These are phyloP conservation scores for Lithohypha guttulata DNA, from an alignment of 2,329 filamentous ascomycete genomes.

Conservation along the genomic window DNA sequence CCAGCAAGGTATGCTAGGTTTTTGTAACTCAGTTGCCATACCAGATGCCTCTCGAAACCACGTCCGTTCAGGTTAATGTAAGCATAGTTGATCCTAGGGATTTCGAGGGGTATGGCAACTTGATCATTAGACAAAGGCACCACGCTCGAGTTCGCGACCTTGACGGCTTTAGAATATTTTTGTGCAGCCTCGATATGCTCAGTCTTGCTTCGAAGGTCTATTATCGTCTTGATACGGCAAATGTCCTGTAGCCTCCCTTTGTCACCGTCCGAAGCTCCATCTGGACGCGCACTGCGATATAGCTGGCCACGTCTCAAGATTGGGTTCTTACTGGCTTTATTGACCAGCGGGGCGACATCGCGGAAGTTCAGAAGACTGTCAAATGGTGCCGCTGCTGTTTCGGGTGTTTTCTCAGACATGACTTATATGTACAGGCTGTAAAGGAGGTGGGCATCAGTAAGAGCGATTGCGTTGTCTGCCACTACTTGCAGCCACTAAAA, in stretches of 20 bases:
- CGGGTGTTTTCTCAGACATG: background rate
- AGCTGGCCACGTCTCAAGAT: conserved; percentile 51
- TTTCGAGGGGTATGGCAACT: conserved; percentile 47
- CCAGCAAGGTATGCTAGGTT: conserved; percentile 52
- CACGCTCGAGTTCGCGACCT: conserved; percentile 29
- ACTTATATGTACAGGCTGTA: too few species aligned
- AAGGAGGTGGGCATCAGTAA: too few species aligned
- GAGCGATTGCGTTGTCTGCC: background rate
- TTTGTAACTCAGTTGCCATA: conserved; percentile 52
- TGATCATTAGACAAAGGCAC: conserved; percentile 39
- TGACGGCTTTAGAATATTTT: conserved; percentile 43
- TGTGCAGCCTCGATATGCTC: conserved; percentile 60
- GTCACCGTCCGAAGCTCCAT: conserved; percentile 61
- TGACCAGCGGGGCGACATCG: conserved; percentile 49
- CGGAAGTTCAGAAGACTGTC: conserved; percentile 63
- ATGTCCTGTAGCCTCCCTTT: conserved; percentile 47
- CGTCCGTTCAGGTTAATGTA: conserved; percentile 65
- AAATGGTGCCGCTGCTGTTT: conserved; percentile 25
- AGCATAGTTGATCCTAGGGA: conserved; percentile 53
- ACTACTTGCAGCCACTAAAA: background rate
- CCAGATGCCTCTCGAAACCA: conserved; percentile 56
- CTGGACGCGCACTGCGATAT: conserved; percentile 57
- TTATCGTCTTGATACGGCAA: conserved; percentile 57
- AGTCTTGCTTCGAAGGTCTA: conserved; percentile 73
- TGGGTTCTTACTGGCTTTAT: background rate